Base-by-base conservation (phyloP, 164 flowering plant genomes). In the Paratinospora sagittata region DNA sequence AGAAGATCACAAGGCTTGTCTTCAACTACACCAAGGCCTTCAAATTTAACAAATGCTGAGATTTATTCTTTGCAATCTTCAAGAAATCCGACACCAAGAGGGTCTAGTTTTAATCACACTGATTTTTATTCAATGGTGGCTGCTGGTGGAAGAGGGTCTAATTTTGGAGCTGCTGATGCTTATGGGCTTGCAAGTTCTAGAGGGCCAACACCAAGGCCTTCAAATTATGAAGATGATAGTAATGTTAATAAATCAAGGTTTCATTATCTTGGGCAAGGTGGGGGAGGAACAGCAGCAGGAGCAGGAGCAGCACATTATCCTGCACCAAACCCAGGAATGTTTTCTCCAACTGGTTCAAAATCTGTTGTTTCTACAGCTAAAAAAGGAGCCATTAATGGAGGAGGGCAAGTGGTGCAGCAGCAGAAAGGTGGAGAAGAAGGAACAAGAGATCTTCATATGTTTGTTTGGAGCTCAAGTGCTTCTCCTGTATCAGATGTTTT, bases 401-500 rank as follows among this genome's bases (percentile, higher is more conserved):
- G 84, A 1, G 41, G 39, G 17, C 79, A 79, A 23, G 78, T 77
- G 27, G 21, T 10, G 61, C 37, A 65, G 27, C 79, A 63, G 66
- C 77, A 80, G 66, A 81, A 78, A 57, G 36, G 41, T 8, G 41
- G 10, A 1, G 89, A 84, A 11, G 97, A 81, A 17, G 86, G 86
- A 24, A 73, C 74, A 0, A 92, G 79, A 72, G 98, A 94, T 75
- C 87, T 92, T 43, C 98, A 92, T 49, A 94, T 95, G 99, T 95
- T 95, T 80, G 97, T 95, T 27, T 95, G 99, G 99, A 95, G 97
- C 67, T 92, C 97, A 0, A 95, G 94, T 75, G 90, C 96, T 64
- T 95, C 99, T 43, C 99, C 99, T 8, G 99, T 92, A 19, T 95
- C 99, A 0, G 97, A 95, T 74, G 97, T 90, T 45, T 88, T 89